These are phyloP conservation scores for Verticillium dahliae DNA, from an alignment of 2,329 filamentous ascomycete genomes.

Conservation along the genomic window DNA sequence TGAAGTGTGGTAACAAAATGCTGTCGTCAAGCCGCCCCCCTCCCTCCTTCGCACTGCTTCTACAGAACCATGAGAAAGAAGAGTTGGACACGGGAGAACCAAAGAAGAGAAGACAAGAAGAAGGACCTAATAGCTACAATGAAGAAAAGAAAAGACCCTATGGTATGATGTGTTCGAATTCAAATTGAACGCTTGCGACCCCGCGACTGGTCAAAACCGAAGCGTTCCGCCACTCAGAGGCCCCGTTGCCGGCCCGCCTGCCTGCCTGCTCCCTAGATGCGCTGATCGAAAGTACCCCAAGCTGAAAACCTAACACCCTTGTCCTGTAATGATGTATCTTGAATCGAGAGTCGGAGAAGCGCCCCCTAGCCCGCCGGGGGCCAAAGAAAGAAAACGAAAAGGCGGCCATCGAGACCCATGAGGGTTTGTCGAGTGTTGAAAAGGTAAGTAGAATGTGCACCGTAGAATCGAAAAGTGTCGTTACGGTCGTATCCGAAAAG, in stretches of 20 bases:
- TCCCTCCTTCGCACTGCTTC: neutral
- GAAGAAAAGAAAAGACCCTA: neutral
- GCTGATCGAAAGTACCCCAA: neutral
- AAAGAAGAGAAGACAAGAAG: neutral
- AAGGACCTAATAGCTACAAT: neutral
- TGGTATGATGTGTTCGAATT: neutral
- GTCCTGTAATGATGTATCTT: no score
- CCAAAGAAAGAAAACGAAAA: slow-evolving; percentile 13
- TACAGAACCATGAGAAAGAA: neutral
- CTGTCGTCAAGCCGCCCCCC: neutral
- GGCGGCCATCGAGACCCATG: slow-evolving; percentile 25
- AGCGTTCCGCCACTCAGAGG: neutral
- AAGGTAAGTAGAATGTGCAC: neutral
- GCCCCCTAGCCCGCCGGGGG: slow-evolving; percentile 11
- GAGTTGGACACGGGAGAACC: neutral
- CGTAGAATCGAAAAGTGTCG: neutral
- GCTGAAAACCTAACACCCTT: neutral
- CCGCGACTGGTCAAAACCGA: neutral
- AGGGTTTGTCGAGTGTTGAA: slow-evolving; percentile 20
- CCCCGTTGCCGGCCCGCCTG: neutral
- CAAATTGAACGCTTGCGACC: neutral
- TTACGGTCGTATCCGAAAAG: neutral
- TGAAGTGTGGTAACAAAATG: neutral
- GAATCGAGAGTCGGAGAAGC: neutral
- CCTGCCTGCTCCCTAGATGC: neutral